Conservation (phyloP, 2,329 filamentous ascomycete species). For the Aureobasidium zeae region DNA sequence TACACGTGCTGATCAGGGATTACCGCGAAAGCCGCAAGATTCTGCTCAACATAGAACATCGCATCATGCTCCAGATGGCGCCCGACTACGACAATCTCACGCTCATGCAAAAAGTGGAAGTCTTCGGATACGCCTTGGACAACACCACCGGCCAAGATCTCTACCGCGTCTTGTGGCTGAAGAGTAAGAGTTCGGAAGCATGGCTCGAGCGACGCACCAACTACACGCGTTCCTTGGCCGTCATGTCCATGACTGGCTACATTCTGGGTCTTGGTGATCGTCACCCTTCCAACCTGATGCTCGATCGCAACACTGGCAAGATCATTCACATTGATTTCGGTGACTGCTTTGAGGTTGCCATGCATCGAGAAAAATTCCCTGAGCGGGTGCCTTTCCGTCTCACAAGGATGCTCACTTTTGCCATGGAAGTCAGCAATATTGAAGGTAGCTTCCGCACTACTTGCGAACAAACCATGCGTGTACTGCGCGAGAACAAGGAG, state of each 20-base stretch:
- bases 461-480: slow-evolving; percentile 96
- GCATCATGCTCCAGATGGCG: slow-evolving; percentile 99
- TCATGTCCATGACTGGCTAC: slow-evolving; percentile 99
- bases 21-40: slow-evolving; percentile 97
- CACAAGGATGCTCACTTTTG: slow-evolving; percentile 97
- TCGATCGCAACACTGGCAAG: slow-evolving; percentile 90
- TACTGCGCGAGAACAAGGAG: slow-evolving; percentile 93
- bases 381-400: slow-evolving; percentile 96
- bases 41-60: slow-evolving; percentile 95
- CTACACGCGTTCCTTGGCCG: slow-evolving; percentile 90
- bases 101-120: slow-evolving; percentile 99
- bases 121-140: slow-evolving; percentile 97
- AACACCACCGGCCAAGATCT: slow-evolving; percentile 98
- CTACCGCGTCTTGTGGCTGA: slow-evolving; percentile 95
- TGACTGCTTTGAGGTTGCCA: slow-evolving; percentile 98
- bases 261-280: slow-evolving; percentile 94
- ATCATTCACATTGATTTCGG: slow-evolving; percentile 99
- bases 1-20: slow-evolving; percentile 93
- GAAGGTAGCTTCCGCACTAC: slow-evolving; percentile 97
- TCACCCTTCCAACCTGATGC: slow-evolving; percentile 95
- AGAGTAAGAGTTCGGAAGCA: slow-evolving; percentile 94
- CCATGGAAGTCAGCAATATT: slow-evolving; percentile 99
- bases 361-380: slow-evolving; percentile 98
- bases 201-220: slow-evolving; percentile 98
- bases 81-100: slow-evolving; percentile 98